phyloP scores from a whole-genome alignment of 768 basidiomycete genomes.

The Rubroboletus pulcherrimus region DNA sequence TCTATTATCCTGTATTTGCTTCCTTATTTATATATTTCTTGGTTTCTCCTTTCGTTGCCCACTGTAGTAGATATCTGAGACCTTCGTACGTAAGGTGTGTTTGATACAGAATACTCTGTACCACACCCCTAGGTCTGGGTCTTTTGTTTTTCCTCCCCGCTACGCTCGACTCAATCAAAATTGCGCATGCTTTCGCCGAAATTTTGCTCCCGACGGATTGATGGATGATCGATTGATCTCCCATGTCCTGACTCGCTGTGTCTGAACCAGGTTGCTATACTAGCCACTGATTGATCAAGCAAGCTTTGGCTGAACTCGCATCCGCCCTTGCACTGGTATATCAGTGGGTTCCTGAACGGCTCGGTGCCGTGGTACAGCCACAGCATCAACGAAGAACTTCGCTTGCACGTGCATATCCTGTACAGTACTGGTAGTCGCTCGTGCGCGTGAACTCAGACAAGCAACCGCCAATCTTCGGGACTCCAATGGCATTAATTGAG shows the following conservation, averaged over 20 bases:
- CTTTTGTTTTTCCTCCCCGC: not conserved
- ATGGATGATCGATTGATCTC: not conserved
- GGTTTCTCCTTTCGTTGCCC: not conserved
- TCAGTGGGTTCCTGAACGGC: not conserved
- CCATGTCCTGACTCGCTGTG: not conserved
- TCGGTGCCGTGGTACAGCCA: not conserved
- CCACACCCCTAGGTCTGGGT: not conserved
- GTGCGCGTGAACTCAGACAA: not conserved
- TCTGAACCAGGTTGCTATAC: not conserved
- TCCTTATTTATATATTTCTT: not conserved
- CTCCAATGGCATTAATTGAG: constrained; percentile 1
- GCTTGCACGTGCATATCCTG: not conserved
- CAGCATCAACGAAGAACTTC: not conserved
- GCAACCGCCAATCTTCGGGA: not conserved
- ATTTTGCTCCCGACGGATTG: not conserved
- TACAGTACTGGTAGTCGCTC: not conserved
- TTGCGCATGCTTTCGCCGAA: not conserved
- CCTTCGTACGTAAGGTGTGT: not conserved
- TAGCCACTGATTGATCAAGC: not conserved
- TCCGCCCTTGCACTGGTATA: not conserved
- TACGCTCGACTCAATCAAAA: not conserved
- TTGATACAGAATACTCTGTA: not conserved
- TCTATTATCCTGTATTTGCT: not conserved
- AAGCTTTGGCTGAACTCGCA: not conserved
- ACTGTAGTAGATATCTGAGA: not conserved